phyloP scores from a whole-genome alignment of 2,329 filamentous ascomycete genomes.

The Fonsecaea monophora region DNA sequence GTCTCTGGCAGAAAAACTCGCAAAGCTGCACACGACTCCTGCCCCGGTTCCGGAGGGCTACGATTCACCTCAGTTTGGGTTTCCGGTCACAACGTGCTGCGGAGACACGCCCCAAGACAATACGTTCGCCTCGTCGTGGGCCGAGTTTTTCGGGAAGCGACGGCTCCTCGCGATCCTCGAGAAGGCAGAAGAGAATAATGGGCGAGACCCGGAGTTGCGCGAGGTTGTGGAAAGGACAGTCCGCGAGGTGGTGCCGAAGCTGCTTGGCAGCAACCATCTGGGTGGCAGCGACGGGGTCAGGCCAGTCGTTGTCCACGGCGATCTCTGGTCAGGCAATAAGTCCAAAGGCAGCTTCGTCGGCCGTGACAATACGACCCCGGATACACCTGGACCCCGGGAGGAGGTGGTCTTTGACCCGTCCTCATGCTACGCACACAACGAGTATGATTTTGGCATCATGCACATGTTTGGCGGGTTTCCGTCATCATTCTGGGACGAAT shows the following conservation, averaged over 20 bases:
- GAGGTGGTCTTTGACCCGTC: slow-evolving; percentile 85
- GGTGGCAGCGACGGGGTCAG: slow-evolving; percentile 63
- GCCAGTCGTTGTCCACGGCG: slow-evolving; percentile 88
- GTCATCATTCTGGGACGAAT: slow-evolving; percentile 74
- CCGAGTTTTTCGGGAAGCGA: slow-evolving; percentile 82
- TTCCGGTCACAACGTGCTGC: slow-evolving; percentile 84
- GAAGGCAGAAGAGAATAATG: slow-evolving; percentile 66
- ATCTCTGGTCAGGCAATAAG: slow-evolving; percentile 92
- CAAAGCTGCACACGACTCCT: slow-evolving; percentile 76
- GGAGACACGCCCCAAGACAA: slow-evolving; percentile 86
- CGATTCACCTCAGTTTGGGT: slow-evolving; percentile 74
- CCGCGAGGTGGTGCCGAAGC: slow-evolving; percentile 70
- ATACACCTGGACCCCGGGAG: slow-evolving; percentile 60
- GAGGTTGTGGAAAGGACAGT: slow-evolving; percentile 70
- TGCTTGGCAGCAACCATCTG: slow-evolving; percentile 74
- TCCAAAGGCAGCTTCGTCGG: slow-evolving; percentile 68
- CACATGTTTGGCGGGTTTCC: slow-evolving; percentile 93
- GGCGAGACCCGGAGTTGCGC: slow-evolving; percentile 67
- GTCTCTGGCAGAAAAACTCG: slow-evolving; percentile 77
- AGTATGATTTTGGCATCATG: slow-evolving; percentile 95
- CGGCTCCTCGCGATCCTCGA: slow-evolving; percentile 71
- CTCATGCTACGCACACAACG: slow-evolving; percentile 81
- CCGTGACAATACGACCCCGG: slow-evolving; percentile 39
- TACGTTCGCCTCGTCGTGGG: slow-evolving; percentile 74
- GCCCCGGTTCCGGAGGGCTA: slow-evolving; percentile 69